Evolutionary conservation across 2,329 filamentous ascomycete species (phyloP).

Genomic region (Pyrenochaeta sp.): DNA sequence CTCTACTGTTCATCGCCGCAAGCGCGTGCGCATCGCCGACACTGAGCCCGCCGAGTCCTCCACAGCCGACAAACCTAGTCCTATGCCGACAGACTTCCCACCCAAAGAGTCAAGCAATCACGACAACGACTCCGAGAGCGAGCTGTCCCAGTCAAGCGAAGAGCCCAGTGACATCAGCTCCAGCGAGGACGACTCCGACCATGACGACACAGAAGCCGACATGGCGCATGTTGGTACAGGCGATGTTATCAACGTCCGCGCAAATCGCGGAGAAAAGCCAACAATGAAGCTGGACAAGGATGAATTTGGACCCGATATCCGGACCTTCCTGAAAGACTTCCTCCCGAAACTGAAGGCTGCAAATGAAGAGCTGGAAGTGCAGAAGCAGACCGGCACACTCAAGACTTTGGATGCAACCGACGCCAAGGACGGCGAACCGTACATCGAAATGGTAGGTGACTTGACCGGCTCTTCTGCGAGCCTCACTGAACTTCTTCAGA

Average conservation of each 20-base stretch:
- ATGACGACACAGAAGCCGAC: constrained; percentile 16
- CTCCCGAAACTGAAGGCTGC: constrained; percentile 53
- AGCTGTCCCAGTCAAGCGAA: constrained; percentile 45
- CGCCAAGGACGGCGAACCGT: constrained; percentile 36
- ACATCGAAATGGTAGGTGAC: constrained; percentile 51
- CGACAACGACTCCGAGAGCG: constrained; percentile 34
- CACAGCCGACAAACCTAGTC: constrained; percentile 24
- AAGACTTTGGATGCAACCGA: constrained; percentile 42
- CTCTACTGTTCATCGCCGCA: constrained; percentile 30
- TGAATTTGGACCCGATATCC: constrained; percentile 39
- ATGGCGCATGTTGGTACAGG: constrained; percentile 8
- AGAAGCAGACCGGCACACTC: constrained; percentile 49
- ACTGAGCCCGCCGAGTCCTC: constrained; percentile 30
- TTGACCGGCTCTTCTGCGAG: constrained; percentile 7
- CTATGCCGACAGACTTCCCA: constrained; percentile 23
- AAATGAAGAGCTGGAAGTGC: constrained; percentile 52
- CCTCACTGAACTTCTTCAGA: constrained; percentile 24
- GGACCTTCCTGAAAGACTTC: constrained; percentile 49
- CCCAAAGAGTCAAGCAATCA: constrained; percentile 26
- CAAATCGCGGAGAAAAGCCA: constrained; percentile 41
- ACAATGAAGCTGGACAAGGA: constrained; percentile 35
- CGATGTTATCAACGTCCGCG: constrained; percentile 36
- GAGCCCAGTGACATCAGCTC: constrained; percentile 47
- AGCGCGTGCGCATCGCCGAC: constrained; percentile 32
- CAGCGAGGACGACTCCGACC: constrained; percentile 34